A percentile compares a stretch with the other conserved stretches of the same genome.
Conservation (phyloP, 371 early-diverging fungal species). For the Mortierella sp. region DNA sequence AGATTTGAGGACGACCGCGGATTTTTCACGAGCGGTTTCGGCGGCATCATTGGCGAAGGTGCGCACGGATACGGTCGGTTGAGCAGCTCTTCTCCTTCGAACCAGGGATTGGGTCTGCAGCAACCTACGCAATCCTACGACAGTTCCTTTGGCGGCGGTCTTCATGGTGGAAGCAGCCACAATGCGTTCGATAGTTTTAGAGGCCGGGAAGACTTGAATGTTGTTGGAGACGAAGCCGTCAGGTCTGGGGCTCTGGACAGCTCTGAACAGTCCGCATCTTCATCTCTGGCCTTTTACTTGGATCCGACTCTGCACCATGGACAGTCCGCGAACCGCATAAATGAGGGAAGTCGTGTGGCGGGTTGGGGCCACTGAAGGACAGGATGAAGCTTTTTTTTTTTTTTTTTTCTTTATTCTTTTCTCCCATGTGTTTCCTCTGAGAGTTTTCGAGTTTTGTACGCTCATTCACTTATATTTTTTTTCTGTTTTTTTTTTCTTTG, state of each 20-base stretch:
- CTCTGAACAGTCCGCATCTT: constrained; percentile 24
- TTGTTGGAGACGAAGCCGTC: constrained; percentile 1
- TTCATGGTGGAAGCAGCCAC: background rate
- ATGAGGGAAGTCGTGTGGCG: constrained; percentile 13
- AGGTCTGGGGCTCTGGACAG: background rate
- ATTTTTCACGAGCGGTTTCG: constrained; percentile 46
- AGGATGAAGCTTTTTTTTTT: constrained; percentile 5
- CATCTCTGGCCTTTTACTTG: constrained; percentile 23
- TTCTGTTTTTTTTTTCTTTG: background rate
- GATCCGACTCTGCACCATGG: constrained; percentile 24
- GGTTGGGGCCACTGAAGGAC: constrained; percentile 40
- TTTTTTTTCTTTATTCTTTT: constrained; percentile 2
- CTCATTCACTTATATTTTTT: background rate
- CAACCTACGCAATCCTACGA: constrained; percentile 2
- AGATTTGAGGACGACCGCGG: constrained; percentile 43
- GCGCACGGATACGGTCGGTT: constrained; percentile 29
- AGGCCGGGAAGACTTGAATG: background rate
- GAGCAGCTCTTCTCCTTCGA: background rate
- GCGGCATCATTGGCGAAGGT: constrained; percentile 47
- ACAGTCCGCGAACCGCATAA: constrained; percentile 14
- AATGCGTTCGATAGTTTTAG: constrained; percentile 21
- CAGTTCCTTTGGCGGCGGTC: constrained; percentile 3
- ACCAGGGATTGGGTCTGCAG: too few species aligned
- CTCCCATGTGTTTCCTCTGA: constrained; percentile 6
- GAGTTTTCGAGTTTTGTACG: background rate